Conservation (phyloP, 2,329 filamentous ascomycete genomes). For the Colletotrichum agaves region DNA sequence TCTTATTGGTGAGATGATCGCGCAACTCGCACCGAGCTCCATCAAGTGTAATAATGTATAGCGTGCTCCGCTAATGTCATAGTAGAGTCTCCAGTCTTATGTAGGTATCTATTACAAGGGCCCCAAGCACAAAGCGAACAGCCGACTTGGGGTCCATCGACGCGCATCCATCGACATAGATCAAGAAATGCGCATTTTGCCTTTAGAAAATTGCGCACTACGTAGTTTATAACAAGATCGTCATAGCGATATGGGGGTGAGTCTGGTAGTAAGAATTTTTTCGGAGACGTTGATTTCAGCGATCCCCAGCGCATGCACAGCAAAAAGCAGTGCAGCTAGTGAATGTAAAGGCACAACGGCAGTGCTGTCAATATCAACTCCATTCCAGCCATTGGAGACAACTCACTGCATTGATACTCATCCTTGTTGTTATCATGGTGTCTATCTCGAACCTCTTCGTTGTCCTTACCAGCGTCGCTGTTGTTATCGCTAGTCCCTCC, state of each 20-base stretch:
- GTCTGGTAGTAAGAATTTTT: background rate
- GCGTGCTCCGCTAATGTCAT: no score
- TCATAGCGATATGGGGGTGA: background rate
- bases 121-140: background rate
- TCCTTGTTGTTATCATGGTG: background rate
- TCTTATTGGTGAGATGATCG: no score
- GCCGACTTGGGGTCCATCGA: background rate
- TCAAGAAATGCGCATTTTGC: background rate
- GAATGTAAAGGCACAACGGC: background rate
- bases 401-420: background rate
- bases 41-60: background rate
- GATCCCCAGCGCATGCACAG: no score
- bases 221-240: background rate
- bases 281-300: no score
- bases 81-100: no score
- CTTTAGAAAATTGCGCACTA: background rate
- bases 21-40: no score
- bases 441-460: slow-evolving; percentile 1
- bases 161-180: background rate
- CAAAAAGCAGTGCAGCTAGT: no score
- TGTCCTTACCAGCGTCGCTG: background rate
- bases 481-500: slow-evolving; percentile 4
- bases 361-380: no score
- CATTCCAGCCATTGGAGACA: no score
- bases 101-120: no score